These are phyloP conservation scores for Colletotrichum falcatum DNA, from an alignment of 2,329 filamentous ascomycete genomes.

Conservation along the genomic window DNA sequence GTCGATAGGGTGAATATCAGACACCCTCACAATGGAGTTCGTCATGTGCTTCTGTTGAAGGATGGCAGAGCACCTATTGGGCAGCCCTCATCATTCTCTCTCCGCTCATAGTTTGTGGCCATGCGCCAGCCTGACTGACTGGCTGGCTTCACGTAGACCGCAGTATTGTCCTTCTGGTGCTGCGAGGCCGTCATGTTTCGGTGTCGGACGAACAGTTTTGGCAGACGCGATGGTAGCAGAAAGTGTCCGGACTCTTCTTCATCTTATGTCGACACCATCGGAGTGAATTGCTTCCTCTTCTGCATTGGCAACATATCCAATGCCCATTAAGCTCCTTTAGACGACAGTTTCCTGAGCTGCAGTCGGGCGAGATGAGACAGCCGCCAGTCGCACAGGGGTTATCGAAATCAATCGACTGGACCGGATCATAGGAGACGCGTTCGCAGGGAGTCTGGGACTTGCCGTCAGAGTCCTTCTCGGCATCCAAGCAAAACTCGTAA, in stretches of 20 bases:
- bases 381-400: slow-evolving; percentile 60
- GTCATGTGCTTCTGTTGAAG: background rate
- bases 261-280: slow-evolving; percentile 60
- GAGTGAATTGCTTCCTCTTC: slow-evolving; percentile 58
- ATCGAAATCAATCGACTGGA: slow-evolving; percentile 51
- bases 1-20: slow-evolving; percentile 9
- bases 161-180: background rate
- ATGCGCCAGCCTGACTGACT: background rate
- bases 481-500: slow-evolving; percentile 58
- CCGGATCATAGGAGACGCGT: slow-evolving; percentile 47
- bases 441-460: slow-evolving; percentile 43
- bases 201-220: slow-evolving; percentile 54
- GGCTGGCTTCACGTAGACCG: background rate
- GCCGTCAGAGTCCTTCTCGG: slow-evolving; percentile 48
- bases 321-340: slow-evolving; percentile 60
- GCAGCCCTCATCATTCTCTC: slow-evolving; percentile 14
- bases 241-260: slow-evolving; percentile 60
- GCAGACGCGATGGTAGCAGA: slow-evolving; percentile 66
- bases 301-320: slow-evolving; percentile 65
- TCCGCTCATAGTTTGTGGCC: background rate
- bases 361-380: slow-evolving; percentile 60
- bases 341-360: slow-evolving; percentile 61
- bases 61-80: slow-evolving; percentile 7
- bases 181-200: background rate
- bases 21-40: background rate